Base-by-base conservation (phyloP, 2,329 filamentous ascomycete species). In the Beauveria pseudobassiana region DNA sequence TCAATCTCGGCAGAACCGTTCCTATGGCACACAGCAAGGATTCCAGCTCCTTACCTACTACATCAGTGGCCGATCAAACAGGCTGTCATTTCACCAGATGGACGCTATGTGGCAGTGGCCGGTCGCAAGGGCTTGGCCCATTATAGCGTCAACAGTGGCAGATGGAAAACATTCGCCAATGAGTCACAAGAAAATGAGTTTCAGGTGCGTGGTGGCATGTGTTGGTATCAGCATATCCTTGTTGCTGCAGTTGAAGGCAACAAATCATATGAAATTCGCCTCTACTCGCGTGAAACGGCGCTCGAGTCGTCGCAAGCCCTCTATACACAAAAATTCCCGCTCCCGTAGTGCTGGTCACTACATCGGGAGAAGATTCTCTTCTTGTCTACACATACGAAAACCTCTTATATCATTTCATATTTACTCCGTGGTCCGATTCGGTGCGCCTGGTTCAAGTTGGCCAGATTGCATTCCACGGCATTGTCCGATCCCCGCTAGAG, bases 301-400 rank as follows among this genome's bases (percentile, higher is more conserved):
- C 82, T 99, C 20, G 89, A 92, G 67, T 86, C 82, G 67, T 84
- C 85, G 14, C 86, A 88, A 22, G 80, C 90, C 28, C 81, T 96
- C 69, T 88, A 95, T 71, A 82, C 84, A 2, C 90, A 97, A 75
- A 83, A 56, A 82, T 99, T 62, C 86, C 90, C 7, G 87, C 92
- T 3, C 90, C 95, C 1, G 89, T 96, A n/a, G 92, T 98, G 18
- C 83, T 96, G 50, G 87, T 97, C 58, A 89, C 93, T 0, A 87
- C 90, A 0, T 95, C 93, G 2, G 95, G 93, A 43, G 90, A 96
- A 68, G 95, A 99, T 74, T 98, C 95, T 0, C 81, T 99, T 30
- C 83, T 99, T 38, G 93, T 97, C 12, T 99, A 99, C 73, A 99
- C 95, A 0, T 93, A 96, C 72, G 93, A 98, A 71, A 99, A 99